A percentile compares a stretch with the other conserved stretches of the same genome.
These are phyloP conservation scores for Rhizopus stolonifer DNA, from an alignment of 371 early-diverging fungal species.

Conservation along the genomic window DNA sequence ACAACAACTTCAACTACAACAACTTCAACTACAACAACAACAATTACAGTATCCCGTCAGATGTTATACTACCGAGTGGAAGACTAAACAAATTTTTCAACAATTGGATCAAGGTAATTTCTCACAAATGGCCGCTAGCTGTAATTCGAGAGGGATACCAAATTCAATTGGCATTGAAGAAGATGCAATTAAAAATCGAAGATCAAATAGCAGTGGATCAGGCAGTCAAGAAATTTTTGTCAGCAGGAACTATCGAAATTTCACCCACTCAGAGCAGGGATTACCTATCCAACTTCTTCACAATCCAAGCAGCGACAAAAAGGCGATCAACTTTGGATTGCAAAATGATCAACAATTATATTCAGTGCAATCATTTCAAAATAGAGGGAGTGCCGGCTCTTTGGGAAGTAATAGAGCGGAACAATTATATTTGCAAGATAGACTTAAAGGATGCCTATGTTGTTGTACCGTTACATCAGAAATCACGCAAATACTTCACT, in stretches of 20 bases:
- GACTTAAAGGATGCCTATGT: too few relatives aligned
- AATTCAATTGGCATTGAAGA: constrained; percentile 2
- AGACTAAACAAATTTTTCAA: not conserved
- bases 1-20: too few relatives aligned
- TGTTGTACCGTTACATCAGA: constrained; percentile 13
- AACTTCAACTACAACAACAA: too few relatives aligned
- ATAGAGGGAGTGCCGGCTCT: constrained; percentile 10
- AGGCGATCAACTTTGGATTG: constrained; percentile 6
- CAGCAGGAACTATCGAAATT: constrained; percentile 8
- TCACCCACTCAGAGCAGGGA: not conserved
- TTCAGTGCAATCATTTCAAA: constrained; percentile 8
- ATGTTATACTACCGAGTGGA: constrained; percentile 7
- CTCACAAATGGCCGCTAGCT: constrained; percentile 2
- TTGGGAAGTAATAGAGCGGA: constrained; percentile 2
- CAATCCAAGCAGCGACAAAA: too few relatives aligned
- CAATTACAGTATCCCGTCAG: constrained; percentile 1
- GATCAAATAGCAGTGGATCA: constrained; percentile 6
- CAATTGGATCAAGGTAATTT: constrained; percentile 1
- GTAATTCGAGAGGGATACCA: constrained; percentile 4
- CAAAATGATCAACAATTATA: constrained; percentile 1
- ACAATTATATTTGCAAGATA: too few relatives aligned
- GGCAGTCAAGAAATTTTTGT: not conserved
- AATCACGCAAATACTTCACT: constrained; percentile 2
- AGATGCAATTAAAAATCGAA: not conserved
- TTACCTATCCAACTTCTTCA: too few relatives aligned